Evolutionary conservation across 1,139 yeast genomes (phyloP), one percentile per base, ranked within the genome.

Genomic region (Nakaseomyces glabratus): DNA sequence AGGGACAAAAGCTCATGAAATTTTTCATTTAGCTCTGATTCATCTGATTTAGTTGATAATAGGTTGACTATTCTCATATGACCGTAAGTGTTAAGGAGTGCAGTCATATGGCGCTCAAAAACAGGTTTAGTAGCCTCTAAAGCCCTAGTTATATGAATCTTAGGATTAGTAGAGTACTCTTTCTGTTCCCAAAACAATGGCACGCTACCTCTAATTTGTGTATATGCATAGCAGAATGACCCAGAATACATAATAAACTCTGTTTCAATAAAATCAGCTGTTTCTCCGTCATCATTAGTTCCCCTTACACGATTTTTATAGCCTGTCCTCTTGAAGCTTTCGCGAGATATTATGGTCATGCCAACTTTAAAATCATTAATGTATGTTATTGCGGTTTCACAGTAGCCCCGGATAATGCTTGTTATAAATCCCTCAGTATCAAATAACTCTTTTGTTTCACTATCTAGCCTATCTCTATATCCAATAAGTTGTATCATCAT

Each of bases 111-210:
- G 40, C 71, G 69, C 46, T 82, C 77, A 51, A 90, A 88, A 1
- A 90, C 75, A 0, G 95, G 93, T 50, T 85, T 95, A 0, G 97
- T 78, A 1, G 97, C 98, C 45, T 86, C 97, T 18, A 71, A 61
- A 1, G 95, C 82, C 48, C 98, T 68, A 0, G 96, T 86, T 9
- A 93, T 69, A 24, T 82, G 81, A 34, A 90, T 84, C 55, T 88
- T 90, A 13, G 93, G 88, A 12, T 90, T 80, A 31, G 76, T 54
- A n/a, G 78, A 62, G 12, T 17, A 26, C 1, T 93, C 76, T 51
- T 88, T 97, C 57, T 93, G 99, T 55, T 93, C 98, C 98, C 98
- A 93, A 54, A 93, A 93, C 1, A 93, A 69, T 0, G 99, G 98
- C 3, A 90, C 90, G 11, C 95, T 82, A 2, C 99, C 99, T 56